Base-by-base conservation (phyloP, 2,329 filamentous ascomycete species). In the Cryphonectria nitschkei region DNA sequence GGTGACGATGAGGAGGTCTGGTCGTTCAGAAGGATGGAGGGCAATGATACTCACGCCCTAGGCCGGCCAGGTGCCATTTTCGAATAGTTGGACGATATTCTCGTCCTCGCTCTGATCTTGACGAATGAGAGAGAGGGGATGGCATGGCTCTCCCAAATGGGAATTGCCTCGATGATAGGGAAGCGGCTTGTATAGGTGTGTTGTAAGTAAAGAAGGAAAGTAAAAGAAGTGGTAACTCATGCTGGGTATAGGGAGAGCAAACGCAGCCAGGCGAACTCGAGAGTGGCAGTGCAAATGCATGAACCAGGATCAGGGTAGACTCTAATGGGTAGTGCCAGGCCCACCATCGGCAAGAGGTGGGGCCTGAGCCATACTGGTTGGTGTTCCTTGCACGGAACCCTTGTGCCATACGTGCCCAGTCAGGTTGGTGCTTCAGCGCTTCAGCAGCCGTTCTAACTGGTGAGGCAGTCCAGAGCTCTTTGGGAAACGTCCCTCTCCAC, bases 41-140 rank as follows among this genome's bases (percentile, higher is more conserved):
- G 22, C 19, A 50, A 50, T 50, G 46, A n/a, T 68, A 82, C 81
- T 68, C 77, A 83, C 81, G 82, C 82, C 79, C 82, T 78, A 39
- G 78, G 76, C 68, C 82, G 75, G 58, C 79, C 75, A 32, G 74
- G 72, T 67, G 77, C 74, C 65, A 74, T 72, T 34, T 60, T 73
- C 56, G 9, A 26, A 62, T 19, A 29, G 26, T 29, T 67, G 41
- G 34, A 61, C 54, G 56, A 43, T 46, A 50, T 16, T 34, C 46
- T 68, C 69, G 68, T 64, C 61, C 37, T 64, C 50, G 65, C 66
- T 46, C 60, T 32, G 26, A 54, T 65, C 60, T 64, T 64, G 22
- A 60, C 32, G 63, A 56, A 54, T 34, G 46, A 65, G 32, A 66
- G 39, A 58, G 50, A 26, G 34, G 63, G 26, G 58, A 34, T 72